Evolutionary conservation across 176 grass and related monocot species (phyloP), one percentile per base, ranked within the genome.

Genomic region (Luzula sylvatica): DNA sequence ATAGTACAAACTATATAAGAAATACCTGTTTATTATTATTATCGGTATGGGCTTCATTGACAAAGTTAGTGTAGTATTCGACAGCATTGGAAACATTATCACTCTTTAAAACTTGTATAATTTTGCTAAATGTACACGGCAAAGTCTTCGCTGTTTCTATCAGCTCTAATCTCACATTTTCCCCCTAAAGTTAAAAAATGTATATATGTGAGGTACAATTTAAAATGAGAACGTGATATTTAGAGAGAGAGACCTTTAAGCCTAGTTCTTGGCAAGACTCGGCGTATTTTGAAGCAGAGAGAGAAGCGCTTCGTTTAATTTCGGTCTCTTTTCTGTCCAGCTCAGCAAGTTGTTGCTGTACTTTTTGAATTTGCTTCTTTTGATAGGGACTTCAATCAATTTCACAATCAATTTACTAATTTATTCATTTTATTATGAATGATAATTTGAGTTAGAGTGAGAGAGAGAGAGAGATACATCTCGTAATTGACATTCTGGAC

Each of bases 401-500:
- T 45, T 59, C 50, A 72, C 26, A n/a, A 54, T 30, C 38, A 45
- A 23, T 11, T 22, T 3, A 21, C 2, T 27, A 26, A 29, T 58
- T 46, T 29, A 66, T 13, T 26, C 13, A 48, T 7, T 2, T 42
- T 12, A 23, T n/a, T n/a, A n/a, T n/a, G n/a, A 1, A 61, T 9
- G 4, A 79, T 50, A 13, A 22, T 11, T 42, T 42, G 50, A 52
- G 7, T 5, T 8, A 64, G 16, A 28, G 26, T 27, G 1, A 23
- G 59, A 61, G 19, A 40, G 6, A 35, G 53, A 50, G 12, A 66
- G 48, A 4, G 50, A 15, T 89, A 98, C 92, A 98, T 90, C 74
- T 98, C 85, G n/a, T 98, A 98, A 63, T 86, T 90, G 12, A 98
- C 92, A 74, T 86, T 86, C 67, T 98, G 92, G 11, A 98, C 78